These are phyloP conservation scores for Phaffia rhodozyma DNA, from an alignment of 1,284 basidiomycete genomes.

Conservation along the genomic window DNA sequence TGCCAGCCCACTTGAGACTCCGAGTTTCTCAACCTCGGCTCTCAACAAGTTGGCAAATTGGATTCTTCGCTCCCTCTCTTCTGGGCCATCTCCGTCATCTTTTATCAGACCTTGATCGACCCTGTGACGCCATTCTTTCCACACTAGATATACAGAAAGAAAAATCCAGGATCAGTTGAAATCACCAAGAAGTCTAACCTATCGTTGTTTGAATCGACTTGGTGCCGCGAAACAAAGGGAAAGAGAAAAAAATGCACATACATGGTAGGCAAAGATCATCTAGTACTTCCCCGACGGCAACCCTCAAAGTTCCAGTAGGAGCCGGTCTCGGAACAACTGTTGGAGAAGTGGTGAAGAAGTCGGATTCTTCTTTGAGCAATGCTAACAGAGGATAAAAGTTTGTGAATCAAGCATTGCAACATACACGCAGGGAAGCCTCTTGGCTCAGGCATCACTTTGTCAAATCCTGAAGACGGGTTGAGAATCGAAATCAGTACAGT, in stretches of 20 bases:
- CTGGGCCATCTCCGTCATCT: constrained; percentile 4
- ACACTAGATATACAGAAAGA: not conserved
- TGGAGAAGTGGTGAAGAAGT: not conserved
- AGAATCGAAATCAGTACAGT: not conserved
- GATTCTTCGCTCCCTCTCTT: constrained; percentile 8
- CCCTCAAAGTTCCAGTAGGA: not conserved
- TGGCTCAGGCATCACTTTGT: constrained; percentile 77
- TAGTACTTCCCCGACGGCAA: not conserved
- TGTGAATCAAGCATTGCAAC: not conserved
- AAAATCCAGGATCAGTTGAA: not conserved
- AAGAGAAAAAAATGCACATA: not conserved
- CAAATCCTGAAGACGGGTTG: constrained; percentile 49
- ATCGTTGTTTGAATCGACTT: too few species aligned
- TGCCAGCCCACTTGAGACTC: too few species aligned
- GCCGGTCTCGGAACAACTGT: constrained; percentile 4
- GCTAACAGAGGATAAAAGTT: not conserved
- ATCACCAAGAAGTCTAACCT: too few species aligned
- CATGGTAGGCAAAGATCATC: not conserved
- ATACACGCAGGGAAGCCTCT: constrained; percentile 45
- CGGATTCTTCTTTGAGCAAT: not conserved
- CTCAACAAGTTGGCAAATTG: constrained; percentile 6
- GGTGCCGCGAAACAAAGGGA: not conserved
- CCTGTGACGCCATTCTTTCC: constrained; percentile 12
- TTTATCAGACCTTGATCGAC: not conserved
- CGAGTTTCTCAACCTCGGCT: not conserved